Percentiles rank a stretch among this genome's conserved stretches.
These are phyloP conservation scores for Tetrapisispora pingtungensis DNA, from an alignment of 805 yeast genomes.

Conservation along the genomic window DNA sequence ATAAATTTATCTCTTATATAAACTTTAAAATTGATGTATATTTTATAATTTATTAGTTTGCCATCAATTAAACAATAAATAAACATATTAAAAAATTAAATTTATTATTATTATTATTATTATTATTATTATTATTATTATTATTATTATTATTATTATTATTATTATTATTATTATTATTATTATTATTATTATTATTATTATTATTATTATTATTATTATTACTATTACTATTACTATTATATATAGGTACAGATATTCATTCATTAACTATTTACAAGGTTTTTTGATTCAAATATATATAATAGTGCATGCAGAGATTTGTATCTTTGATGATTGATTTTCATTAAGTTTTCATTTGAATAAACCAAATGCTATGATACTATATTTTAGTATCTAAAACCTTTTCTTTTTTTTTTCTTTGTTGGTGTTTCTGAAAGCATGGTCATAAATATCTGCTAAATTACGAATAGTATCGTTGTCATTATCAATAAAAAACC, in stretches of 20 bases:
- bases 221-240: too few species aligned
- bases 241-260: too few species aligned
- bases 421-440: not conserved
- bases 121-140: not conserved
- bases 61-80: constrained; percentile 2
- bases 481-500: not conserved
- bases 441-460: constrained; percentile 1
- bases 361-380: too few species aligned
- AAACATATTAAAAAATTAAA: not conserved
- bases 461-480: not conserved
- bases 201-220: too few species aligned
- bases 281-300: not conserved
- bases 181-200: too few species aligned
- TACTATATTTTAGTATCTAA: too few species aligned
- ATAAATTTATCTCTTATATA: constrained; percentile 3
- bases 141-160: too few species aligned
- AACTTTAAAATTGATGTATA: constrained; percentile 3
- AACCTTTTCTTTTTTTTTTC: not conserved
- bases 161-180: too few species aligned
- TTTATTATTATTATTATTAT: not conserved
- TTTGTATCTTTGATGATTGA: too few species aligned
- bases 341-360: too few species aligned
- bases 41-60: constrained; percentile 3
- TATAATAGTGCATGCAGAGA: not conserved
- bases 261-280: too few species aligned